Percentiles rank a stretch among this genome's conserved stretches.
Conservation (phyloP, 306 rosid genomes). For the Inga laurina region DNA sequence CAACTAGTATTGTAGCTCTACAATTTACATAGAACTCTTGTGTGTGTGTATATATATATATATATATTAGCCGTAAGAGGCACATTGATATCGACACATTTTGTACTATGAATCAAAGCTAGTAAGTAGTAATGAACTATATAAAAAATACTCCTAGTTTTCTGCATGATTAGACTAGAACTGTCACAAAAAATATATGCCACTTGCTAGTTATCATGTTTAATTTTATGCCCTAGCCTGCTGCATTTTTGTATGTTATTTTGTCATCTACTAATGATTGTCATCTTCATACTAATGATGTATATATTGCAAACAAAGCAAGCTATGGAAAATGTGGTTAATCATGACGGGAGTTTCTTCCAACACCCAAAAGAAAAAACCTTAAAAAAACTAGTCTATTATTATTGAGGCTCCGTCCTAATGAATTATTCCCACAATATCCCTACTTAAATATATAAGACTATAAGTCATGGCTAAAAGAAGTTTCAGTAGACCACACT, state of each 20-base stretch:
- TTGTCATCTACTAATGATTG: not conserved
- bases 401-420: too few species aligned
- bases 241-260: too few species aligned
- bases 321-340: not conserved
- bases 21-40: too few species aligned
- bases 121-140: not conserved
- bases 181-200: not conserved
- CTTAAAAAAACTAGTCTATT: too few species aligned
- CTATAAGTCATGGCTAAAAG: too few species aligned
- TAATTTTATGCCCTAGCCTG: too few species aligned
- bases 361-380: not conserved
- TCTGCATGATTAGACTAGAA: not conserved
- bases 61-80: not conserved
- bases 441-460: too few species aligned
- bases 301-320: not conserved
- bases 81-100: not conserved
- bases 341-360: not conserved
- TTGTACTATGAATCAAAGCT: not conserved
- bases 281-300: not conserved
- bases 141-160: not conserved
- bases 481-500: not conserved
- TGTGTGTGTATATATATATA: too few species aligned
- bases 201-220: too few species aligned
- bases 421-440: too few species aligned
- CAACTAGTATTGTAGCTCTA: too few species aligned